phyloP scores from a whole-genome alignment of 306 rosid species.

The Cajanus cajan region DNA sequence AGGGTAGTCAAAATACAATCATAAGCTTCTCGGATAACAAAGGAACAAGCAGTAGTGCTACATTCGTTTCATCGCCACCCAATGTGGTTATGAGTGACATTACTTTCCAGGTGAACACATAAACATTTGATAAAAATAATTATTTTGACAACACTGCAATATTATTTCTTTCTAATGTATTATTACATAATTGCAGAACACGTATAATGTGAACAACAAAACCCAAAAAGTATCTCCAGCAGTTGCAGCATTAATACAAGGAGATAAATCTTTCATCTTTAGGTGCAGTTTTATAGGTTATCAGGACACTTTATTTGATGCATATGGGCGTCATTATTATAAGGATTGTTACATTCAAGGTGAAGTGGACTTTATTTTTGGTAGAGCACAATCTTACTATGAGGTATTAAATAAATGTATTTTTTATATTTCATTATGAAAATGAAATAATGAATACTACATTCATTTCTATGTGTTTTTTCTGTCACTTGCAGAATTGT shows the following conservation, averaged over 20 bases:
- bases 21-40: neutral
- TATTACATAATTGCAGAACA: neutral
- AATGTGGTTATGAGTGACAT: neutral
- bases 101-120: neutral
- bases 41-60: neutral
- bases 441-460: neutral
- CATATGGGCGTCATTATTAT: constrained; percentile 16
- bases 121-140: neutral
- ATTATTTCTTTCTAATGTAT: neutral
- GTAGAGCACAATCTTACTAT: constrained; percentile 36
- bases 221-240: neutral
- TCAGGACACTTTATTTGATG: constrained; percentile 47
- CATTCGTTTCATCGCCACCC: neutral
- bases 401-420: neutral
- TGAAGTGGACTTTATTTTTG: constrained; percentile 42
- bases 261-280: neutral
- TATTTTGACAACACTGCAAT: neutral
- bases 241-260: constrained; percentile 6
- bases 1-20: neutral
- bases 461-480: neutral
- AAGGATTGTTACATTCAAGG: constrained; percentile 36
- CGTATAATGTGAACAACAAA: neutral
- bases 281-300: neutral
- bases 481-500: constrained; percentile 19
- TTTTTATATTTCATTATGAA: neutral